A percentile compares a stretch with the other conserved stretches of the same genome.
phyloP scores from a whole-genome alignment of 2,329 filamentous ascomycete species.

The Cercospora beticola region DNA sequence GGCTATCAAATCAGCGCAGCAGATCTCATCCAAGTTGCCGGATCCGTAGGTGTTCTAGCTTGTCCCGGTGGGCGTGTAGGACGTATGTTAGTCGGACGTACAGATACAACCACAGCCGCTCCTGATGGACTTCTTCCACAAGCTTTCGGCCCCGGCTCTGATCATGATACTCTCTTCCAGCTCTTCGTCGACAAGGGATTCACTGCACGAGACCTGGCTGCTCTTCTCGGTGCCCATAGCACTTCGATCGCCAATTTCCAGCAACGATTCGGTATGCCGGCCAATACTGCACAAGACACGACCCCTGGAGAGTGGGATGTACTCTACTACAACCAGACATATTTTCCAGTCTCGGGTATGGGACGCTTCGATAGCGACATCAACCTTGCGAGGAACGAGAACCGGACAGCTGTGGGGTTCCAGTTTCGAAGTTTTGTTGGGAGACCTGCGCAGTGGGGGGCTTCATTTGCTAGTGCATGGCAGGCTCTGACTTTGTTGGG shows the following conservation, averaged over 20 bases:
- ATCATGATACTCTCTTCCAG: slow-evolving; percentile 43
- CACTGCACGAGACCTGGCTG: slow-evolving; percentile 51
- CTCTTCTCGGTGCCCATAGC: slow-evolving; percentile 57
- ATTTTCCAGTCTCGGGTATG: slow-evolving; percentile 29
- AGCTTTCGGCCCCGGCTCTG: slow-evolving; percentile 40
- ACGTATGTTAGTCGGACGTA: slow-evolving; percentile 51
- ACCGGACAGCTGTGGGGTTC: slow-evolving; percentile 10
- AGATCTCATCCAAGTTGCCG: slow-evolving; percentile 56
- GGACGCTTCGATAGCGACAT: slow-evolving; percentile 37
- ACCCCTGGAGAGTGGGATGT: slow-evolving; percentile 55
- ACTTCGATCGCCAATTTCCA: slow-evolving; percentile 49
- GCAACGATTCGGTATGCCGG: slow-evolving; percentile 27
- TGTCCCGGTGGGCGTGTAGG: slow-evolving; percentile 56
- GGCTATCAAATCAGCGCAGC: slow-evolving; percentile 47
- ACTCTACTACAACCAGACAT: slow-evolving; percentile 47
- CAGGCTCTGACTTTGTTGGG: slow-evolving; percentile 22
- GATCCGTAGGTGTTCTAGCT: slow-evolving; percentile 47
- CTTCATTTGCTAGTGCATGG: slow-evolving; percentile 21
- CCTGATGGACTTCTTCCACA: slow-evolving; percentile 50
- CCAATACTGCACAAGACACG: slow-evolving; percentile 47
- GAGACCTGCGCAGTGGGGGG: slow-evolving; percentile 38
- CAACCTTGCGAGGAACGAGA: slow-evolving; percentile 32
- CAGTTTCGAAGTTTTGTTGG: slow-evolving; percentile 35
- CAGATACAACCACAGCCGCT: slow-evolving; percentile 44
- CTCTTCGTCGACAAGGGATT: slow-evolving; percentile 56